phyloP scores from a whole-genome alignment of 2,329 filamentous ascomycete species.

The Diplodia corticola region DNA sequence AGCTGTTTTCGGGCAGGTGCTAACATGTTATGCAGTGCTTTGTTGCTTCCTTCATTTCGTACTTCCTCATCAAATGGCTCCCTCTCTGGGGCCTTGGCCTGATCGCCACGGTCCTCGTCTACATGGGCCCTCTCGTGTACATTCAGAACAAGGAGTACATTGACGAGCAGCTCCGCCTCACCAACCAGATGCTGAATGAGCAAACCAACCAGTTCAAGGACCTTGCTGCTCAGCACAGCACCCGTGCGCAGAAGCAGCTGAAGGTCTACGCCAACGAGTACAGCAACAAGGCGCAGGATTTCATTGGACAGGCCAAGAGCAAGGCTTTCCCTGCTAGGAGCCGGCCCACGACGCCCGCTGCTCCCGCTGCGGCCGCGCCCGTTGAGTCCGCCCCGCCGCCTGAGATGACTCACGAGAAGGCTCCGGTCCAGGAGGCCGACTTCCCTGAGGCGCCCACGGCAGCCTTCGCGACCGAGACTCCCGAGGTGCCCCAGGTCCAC shows the following conservation, averaged over 20 bases:
- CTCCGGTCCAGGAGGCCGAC: constrained; percentile 38
- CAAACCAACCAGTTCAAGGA: constrained; percentile 62
- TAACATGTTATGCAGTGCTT: constrained; percentile 52
- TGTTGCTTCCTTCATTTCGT: constrained; percentile 57
- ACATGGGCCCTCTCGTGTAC: constrained; percentile 63
- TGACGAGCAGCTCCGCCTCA: constrained; percentile 59
- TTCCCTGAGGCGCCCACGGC: constrained; percentile 35
- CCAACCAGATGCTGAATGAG: constrained; percentile 54
- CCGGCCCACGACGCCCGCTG: constrained; percentile 7
- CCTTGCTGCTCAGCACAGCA: constrained; percentile 60
- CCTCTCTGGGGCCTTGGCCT: constrained; percentile 65
- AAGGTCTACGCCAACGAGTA: constrained; percentile 62
- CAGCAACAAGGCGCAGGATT: constrained; percentile 60
- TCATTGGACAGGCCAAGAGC: constrained; percentile 37
- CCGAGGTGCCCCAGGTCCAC: not conserved
- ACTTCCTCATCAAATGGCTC: constrained; percentile 66
- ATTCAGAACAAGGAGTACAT: constrained; percentile 66
- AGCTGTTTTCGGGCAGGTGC: not conserved
- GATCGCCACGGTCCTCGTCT: constrained; percentile 57
- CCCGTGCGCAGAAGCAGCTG: constrained; percentile 58
- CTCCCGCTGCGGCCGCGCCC: not conserved
- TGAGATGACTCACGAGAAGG: constrained; percentile 32
- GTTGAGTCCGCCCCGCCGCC: not conserved
- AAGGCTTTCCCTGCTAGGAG: constrained; percentile 18
- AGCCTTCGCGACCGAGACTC: constrained; percentile 25